Evolutionary conservation across 2,329 filamentous ascomycete species (phyloP).

Genomic region (Cladophialophora immunda): DNA sequence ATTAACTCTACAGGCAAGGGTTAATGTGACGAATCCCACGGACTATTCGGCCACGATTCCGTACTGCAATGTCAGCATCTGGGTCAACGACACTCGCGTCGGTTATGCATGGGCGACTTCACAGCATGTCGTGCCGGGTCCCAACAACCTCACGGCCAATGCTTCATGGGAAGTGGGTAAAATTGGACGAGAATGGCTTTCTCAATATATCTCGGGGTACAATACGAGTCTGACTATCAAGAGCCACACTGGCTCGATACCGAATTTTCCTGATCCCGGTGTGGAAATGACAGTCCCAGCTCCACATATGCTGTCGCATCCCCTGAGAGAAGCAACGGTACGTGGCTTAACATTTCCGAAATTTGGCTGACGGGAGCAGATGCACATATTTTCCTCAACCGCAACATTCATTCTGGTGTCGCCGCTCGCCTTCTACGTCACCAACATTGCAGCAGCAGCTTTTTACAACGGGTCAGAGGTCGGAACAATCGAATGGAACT

Average conservation of each 20-base stretch:
- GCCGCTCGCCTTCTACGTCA: conserved; percentile 81
- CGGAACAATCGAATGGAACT: conserved; percentile 77
- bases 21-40: conserved; percentile 92
- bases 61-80: conserved; percentile 77
- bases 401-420: conserved; percentile 85
- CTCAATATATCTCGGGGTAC: conserved; percentile 84
- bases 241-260: conserved; percentile 76
- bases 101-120: conserved; percentile 73
- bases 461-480: conserved; percentile 82
- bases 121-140: conserved; percentile 73
- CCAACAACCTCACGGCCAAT: conserved; percentile 75
- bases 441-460: conserved; percentile 82
- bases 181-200: conserved; percentile 77
- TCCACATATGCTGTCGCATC: conserved; percentile 66
- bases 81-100: conserved; percentile 76
- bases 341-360: conserved; percentile 41
- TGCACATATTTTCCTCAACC: conserved; percentile 87
- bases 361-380: conserved; percentile 43
- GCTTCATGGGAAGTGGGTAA: conserved; percentile 77
- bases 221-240: conserved; percentile 82
- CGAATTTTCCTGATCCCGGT: conserved; percentile 75
- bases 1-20: conserved; percentile 72
- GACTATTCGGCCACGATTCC: conserved; percentile 85
- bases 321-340: conserved; percentile 82
- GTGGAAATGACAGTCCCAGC: conserved; percentile 74